Conservation (phyloP, 768 basidiomycete species). For the Phlebiopsis gigantea region DNA sequence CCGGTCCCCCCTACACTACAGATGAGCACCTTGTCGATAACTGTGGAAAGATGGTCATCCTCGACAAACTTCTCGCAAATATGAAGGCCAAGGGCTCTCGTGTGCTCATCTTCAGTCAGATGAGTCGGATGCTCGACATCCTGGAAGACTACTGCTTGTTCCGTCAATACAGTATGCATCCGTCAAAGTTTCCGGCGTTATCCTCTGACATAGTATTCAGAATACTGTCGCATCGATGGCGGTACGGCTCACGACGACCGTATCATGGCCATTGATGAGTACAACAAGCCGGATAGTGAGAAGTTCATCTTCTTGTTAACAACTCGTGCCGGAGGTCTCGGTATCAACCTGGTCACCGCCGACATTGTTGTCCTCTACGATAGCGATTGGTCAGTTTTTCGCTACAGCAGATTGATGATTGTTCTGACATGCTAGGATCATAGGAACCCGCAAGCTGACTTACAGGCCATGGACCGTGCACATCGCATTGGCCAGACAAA, state of each 20-base stretch:
- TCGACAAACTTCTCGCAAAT: constrained; percentile 83
- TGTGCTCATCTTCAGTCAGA: constrained; percentile 96
- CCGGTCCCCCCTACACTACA: constrained; percentile 96
- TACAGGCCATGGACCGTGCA: constrained; percentile 98
- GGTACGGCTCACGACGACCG: constrained; percentile 96
- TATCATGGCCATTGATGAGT: constrained; percentile 93
- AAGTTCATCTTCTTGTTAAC: constrained; percentile 97
- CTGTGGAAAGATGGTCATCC: constrained; percentile 95
- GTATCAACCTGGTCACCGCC: constrained; percentile 93
- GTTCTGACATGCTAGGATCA: constrained; percentile 35
- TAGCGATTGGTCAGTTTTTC: constrained; percentile 66
- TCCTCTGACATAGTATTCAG: constrained; percentile 34
- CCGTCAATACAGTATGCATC: constrained; percentile 70
- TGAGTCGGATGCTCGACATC: constrained; percentile 98
- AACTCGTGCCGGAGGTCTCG: constrained; percentile 93
- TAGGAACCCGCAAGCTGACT: constrained; percentile 90
- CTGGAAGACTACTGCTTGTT: constrained; percentile 97
- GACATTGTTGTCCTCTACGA: constrained; percentile 96
- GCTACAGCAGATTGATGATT: constrained; percentile 20
- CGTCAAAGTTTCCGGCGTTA: neutral
- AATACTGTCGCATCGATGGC: constrained; percentile 96
- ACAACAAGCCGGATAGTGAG: constrained; percentile 90
- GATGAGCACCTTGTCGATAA: constrained; percentile 95
- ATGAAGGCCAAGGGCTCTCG: constrained; percentile 95
- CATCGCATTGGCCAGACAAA: constrained; percentile 97